Evolutionary conservation across 176 grass and related monocot species (phyloP).

Genomic region (Carex kokanica): DNA sequence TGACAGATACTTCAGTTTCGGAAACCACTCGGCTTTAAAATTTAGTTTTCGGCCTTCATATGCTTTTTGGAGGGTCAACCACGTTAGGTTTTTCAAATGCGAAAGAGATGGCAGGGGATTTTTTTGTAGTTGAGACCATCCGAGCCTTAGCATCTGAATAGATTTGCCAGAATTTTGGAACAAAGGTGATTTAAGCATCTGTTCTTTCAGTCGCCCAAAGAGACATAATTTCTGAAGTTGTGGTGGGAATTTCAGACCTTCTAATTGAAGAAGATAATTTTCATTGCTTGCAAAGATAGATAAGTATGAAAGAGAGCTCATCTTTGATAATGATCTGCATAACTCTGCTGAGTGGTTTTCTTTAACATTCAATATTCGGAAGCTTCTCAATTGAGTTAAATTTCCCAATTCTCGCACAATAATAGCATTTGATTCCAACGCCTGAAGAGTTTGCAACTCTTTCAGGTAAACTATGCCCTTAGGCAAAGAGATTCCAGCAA

Average conservation of each 20-base stretch:
- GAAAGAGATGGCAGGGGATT: slow-evolving; percentile 28
- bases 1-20: background rate
- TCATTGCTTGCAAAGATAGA: slow-evolving; percentile 33
- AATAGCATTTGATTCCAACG: slow-evolving; percentile 24
- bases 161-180: background rate
- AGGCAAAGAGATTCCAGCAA: slow-evolving; percentile 21
- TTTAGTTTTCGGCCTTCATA: slow-evolving; percentile 13
- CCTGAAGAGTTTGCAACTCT: slow-evolving; percentile 32
- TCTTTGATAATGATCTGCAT: slow-evolving; percentile 43
- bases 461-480: slow-evolving; percentile 35
- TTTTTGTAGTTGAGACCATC: slow-evolving; percentile 33
- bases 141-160: slow-evolving; percentile 9
- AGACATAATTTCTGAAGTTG: slow-evolving; percentile 36
- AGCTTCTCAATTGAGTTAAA: slow-evolving; percentile 37
- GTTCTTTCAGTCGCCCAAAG: slow-evolving; percentile 24
- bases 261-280: slow-evolving; percentile 34
- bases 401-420: slow-evolving; percentile 30
- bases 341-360: slow-evolving; percentile 31
- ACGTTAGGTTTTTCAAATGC: slow-evolving; percentile 25
- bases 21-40: slow-evolving; percentile 21
- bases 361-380: slow-evolving; percentile 33
- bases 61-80: slow-evolving; percentile 23
- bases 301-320: slow-evolving; percentile 31
- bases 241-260: slow-evolving; percentile 27
- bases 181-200: slow-evolving; percentile 33